Evolutionary conservation across 352 stramenopile genomes (phyloP), one percentile per base, ranked within the genome.

Genomic region (Hyaloperonospora brassicae): DNA sequence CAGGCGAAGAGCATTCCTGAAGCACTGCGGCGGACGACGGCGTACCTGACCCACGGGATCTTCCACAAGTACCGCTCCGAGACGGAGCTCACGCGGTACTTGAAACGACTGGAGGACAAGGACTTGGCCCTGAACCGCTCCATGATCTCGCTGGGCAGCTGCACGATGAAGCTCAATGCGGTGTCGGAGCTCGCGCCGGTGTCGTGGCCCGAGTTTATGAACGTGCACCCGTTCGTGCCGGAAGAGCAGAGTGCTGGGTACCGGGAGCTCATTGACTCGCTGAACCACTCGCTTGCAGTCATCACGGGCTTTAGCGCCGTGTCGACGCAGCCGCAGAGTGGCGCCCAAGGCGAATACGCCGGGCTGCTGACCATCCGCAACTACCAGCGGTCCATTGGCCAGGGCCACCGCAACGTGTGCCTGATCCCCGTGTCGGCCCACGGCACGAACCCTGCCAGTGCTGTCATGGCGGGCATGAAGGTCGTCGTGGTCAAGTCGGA

Each of bases 131-230:
- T 99, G n/a, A 98, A 98, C 76, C 90, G 96, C 52, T 98, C 94
- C 47, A 99, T 99, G 97, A 99, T 99, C 72, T 97, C 95, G 36
- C 82, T 99, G 5, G 97, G 97, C 41, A 98, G 95, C 17, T 99
- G 97, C 68, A 99, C 97, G n/a, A 99, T 99, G 97, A 99, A 99
- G 78, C 82, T 99, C 9, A 99, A 99, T 66, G 92, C 95, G 27
- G 96, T 97, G 17, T 86, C 84, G 51, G 96, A 99, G 76, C 92
- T 99, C 73, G 89, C 97, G 38, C 96, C 97, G 2, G 79, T 99
- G 11, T 97, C 96, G 11, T 99, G 96, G 97, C 82, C 79, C 31
- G 93, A 98, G 62, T 98, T 99, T 68, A 92, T 81, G 45, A 95
- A 98, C 68, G 89, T 99, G 42, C 97, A 99, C 64, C 97, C 97